Evolutionary conservation across 257 asterid species (phyloP), one percentile per base, ranked within the genome.

Genomic region (Thymus quinquecostatus): DNA sequence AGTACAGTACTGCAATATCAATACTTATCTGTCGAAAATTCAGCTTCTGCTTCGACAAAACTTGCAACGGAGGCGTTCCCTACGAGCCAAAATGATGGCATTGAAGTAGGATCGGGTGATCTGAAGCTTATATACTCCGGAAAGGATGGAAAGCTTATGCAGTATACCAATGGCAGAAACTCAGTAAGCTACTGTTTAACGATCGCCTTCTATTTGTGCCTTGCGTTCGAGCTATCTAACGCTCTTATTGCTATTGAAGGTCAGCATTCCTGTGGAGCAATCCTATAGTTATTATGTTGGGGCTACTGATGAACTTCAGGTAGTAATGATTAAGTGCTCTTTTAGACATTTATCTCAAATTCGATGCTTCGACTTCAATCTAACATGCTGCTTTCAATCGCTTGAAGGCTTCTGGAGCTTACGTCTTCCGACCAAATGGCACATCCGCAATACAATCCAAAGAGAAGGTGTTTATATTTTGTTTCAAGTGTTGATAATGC

Each of bases 401-500:
- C 43, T 76, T 76, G 64, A 82, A 92, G 98, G 89, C 97, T 67
- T 83, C 97, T 45, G 99, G 99, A 77, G 99, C 99, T 45, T 95
- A 95, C 41, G 6, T 92, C 50, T 95, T 95, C 68, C 94, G 97
- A 38, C 99, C 99, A 36, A 92, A 90, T 71, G 96, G 96, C 58
- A 81, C 91, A 41, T 75, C 69, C 69, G 66, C 86, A 12, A 69
- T 89, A 55, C 78, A 78, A 68, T 59, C 89, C 47, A 75, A 78
- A 30, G 77, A 47, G 28, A 84, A 82, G 97, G 98, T 95, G 85
- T 29, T 53, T 65, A 28, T 6, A 55, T 55, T 66, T 59, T 58
- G 33, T 41, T 56, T 21, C 21, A 41, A 50, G 36, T 14, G 68
- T 33, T 29, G 28, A 44, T 9, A 44, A 38, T 44, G 49, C 12